Evolutionary conservation across 441 rosid species (phyloP).

Genomic region (Manihot esculenta): DNA sequence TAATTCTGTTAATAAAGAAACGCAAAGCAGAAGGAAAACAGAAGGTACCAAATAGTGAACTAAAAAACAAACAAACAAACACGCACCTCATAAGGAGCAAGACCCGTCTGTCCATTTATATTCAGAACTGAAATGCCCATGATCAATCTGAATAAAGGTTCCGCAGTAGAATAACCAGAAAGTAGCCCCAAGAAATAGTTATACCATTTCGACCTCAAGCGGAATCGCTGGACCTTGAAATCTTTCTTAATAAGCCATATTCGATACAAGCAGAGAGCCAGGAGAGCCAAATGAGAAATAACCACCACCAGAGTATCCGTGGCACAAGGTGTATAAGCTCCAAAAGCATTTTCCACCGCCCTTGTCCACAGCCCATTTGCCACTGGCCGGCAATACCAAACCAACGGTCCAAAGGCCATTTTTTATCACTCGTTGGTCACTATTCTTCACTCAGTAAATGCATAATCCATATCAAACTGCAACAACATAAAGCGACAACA

Average conservation of each 20-base stretch:
- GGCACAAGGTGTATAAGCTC: constrained; percentile 93
- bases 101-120: constrained; percentile 64
- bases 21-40: constrained; percentile 2
- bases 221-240: constrained; percentile 60
- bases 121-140: constrained; percentile 79
- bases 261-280: constrained; percentile 68
- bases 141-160: constrained; percentile 82
- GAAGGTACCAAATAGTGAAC: neutral
- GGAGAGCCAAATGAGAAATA: constrained; percentile 62
- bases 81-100: constrained; percentile 90
- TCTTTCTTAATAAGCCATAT: constrained; percentile 73
- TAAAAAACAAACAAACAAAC: too few species aligned
- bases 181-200: constrained; percentile 59
- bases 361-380: constrained; percentile 73
- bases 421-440: constrained; percentile 18
- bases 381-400: constrained; percentile 88
- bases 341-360: constrained; percentile 78
- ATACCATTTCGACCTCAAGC: constrained; percentile 75
- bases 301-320: constrained; percentile 70
- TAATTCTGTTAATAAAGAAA: constrained; percentile 1
- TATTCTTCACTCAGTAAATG: constrained; percentile 21
- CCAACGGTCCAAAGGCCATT: constrained; percentile 72
- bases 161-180: constrained; percentile 71
- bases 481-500: neutral
- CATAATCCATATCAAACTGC: constrained; percentile 33